Evolutionary conservation across 2,329 filamentous ascomycete species (phyloP).

Genomic region (Zymoseptoria tritici): DNA sequence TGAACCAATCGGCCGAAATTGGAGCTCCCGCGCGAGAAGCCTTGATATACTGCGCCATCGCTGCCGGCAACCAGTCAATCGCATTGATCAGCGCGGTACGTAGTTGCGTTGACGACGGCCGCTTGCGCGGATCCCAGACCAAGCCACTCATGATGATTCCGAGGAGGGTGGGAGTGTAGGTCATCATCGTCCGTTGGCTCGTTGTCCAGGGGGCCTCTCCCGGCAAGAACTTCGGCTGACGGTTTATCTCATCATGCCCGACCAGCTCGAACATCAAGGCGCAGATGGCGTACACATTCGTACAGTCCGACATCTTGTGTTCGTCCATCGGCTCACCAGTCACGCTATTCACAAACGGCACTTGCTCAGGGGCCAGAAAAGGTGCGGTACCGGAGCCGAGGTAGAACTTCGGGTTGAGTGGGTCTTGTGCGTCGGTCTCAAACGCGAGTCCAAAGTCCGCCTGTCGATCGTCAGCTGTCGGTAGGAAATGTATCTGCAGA

Average conservation of each 20-base stretch:
- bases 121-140: background rate
- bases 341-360: constrained; percentile 1
- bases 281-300: constrained; percentile 1
- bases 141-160: background rate
- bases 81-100: too few species aligned
- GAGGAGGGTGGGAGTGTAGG: background rate
- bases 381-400: constrained; percentile 7
- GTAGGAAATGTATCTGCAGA: too few species aligned
- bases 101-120: too few species aligned
- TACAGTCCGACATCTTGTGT: background rate
- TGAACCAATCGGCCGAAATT: too few species aligned
- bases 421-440: constrained; percentile 7
- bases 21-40: too few species aligned
- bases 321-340: constrained; percentile 8
- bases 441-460: constrained; percentile 16
- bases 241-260: too few species aligned
- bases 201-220: background rate
- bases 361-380: constrained; percentile 10
- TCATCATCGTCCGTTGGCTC: background rate
- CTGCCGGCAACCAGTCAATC: too few species aligned
- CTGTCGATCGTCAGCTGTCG: background rate
- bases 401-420: constrained; percentile 8
- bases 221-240: background rate
- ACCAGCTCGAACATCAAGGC: background rate
- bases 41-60: too few species aligned